Conservation (phyloP, 192 early-diverging fungal species). For the Allomyces javanicus region DNA sequence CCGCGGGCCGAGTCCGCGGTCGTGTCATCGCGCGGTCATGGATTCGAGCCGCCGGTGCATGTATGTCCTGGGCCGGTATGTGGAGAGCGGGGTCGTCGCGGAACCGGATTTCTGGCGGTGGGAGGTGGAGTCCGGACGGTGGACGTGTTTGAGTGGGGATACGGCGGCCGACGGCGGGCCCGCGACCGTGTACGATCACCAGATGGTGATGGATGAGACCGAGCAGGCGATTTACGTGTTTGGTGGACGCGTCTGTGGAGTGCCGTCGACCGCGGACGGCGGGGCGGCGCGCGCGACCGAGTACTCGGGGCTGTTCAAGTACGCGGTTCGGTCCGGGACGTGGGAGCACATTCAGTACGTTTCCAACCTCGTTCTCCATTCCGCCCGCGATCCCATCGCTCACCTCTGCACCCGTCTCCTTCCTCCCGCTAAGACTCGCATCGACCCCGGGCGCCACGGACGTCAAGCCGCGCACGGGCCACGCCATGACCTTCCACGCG, state of each 20-base stretch:
- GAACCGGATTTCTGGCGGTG: not conserved
- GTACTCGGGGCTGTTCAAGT: constrained; percentile 78
- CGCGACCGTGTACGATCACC: constrained; percentile 73
- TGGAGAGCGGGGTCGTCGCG: not conserved
- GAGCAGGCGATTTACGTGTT: constrained; percentile 59
- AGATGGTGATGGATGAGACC: constrained; percentile 70
- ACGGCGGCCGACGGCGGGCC: constrained; percentile 59
- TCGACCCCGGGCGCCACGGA: constrained; percentile 21
- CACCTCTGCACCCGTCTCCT: constrained; percentile 14
- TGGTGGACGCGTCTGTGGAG: constrained; percentile 34
- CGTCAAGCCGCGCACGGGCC: constrained; percentile 71
- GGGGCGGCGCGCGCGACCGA: constrained; percentile 42
- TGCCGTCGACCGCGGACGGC: constrained; percentile 24
- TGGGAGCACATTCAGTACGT: constrained; percentile 44
- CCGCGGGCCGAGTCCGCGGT: constrained; percentile 43
- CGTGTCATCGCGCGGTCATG: not conserved
- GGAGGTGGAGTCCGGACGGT: not conserved
- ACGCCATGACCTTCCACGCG: constrained; percentile 73
- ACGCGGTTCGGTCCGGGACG: constrained; percentile 35
- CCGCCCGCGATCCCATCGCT: not conserved
- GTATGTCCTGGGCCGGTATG: not conserved
- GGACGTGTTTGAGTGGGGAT: not conserved
- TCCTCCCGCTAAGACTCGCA: constrained; percentile 2
- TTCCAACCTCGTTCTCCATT: not conserved
- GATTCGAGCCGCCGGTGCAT: not conserved